Evolutionary conservation across 257 asterid genomes (phyloP).

Genomic region (Solanum sejunctum): DNA sequence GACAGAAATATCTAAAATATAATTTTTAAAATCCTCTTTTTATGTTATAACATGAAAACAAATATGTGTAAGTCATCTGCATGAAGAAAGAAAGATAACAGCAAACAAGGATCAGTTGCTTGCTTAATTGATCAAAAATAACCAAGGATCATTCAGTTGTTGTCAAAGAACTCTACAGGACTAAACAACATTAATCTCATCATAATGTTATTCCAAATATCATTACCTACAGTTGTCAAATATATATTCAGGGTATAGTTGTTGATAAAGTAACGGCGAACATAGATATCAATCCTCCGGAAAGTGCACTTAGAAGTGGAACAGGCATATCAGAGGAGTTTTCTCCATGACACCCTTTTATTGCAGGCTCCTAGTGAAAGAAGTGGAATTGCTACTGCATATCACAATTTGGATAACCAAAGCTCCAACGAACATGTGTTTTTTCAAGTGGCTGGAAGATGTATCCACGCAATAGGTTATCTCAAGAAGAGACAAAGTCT

Average conservation of each 20-base stretch:
- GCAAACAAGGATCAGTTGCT: not conserved
- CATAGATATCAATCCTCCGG: not conserved
- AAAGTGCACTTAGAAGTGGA: not conserved
- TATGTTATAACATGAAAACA: not conserved
- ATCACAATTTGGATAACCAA: not conserved
- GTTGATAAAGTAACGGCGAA: not conserved
- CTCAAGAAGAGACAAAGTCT: not conserved
- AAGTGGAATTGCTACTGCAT: not conserved
- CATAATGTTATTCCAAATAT: not conserved
- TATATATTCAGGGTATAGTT: not conserved
- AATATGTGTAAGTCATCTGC: not conserved
- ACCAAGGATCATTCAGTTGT: not conserved
- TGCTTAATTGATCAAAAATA: not conserved
- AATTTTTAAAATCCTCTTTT: not conserved
- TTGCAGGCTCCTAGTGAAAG: not conserved
- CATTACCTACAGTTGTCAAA: not conserved
- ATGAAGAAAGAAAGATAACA: not conserved
- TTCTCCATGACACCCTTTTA: not conserved
- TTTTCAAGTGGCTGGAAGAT: not conserved
- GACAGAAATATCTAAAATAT: not conserved
- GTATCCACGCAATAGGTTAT: not conserved
- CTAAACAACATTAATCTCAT: not conserved
- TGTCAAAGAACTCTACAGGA: not conserved
- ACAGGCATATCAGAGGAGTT: not conserved
- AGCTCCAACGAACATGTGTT: not conserved